Base-by-base conservation (phyloP, 2,329 filamentous ascomycete genomes). In the Nemania serpens region DNA sequence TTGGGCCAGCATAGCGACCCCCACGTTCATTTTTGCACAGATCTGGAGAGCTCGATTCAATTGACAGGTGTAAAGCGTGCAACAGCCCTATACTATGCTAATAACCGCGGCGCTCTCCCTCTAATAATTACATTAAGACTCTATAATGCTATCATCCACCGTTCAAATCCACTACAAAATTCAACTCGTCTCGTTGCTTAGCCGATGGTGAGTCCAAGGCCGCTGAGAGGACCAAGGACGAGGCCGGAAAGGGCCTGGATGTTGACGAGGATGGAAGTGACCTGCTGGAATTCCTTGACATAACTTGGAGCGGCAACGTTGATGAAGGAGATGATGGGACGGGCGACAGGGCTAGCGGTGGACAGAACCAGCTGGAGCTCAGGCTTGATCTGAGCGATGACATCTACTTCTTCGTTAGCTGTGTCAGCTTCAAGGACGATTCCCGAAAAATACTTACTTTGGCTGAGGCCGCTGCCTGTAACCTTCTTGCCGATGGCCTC, bases 301-400 rank as follows among this genome's bases (percentile, higher is more conserved):
- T 62, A 62, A 36, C 49, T 46, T 33, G 59, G 63, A 47, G 71
- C 66, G 37, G 66, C 66, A 25, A 62, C 50, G 2, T 57, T 42
- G 36, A 66, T 64, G 55, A 71, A 70, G 37, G n/a, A 52, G 49
- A 71, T 29, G 59, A 74, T 45, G 39, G 66, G 69, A 50, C 65
- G 66, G 50, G 69, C 56, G 13, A 73, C 51, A 52, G 70, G 61
- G 55, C 62, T 33, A 53, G 70, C 55, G 41, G 65, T 59, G 22
- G 59, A 47, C 29, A 73, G 59, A 51, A 70, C 68, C 57, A 63
- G 63, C 58, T 69, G 66, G 18, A 74, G 64, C 62, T 73, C 70
- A 17, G 69, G 66, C 66, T 70, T 63, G 61, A 72, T 36, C 20
- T 63, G 43, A 45, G 55, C 51, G 2, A 70, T 50, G 58, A 68